These are phyloP conservation scores for Auricularia sp. DNA, from an alignment of 768 basidiomycete genomes.

Conservation along the genomic window DNA sequence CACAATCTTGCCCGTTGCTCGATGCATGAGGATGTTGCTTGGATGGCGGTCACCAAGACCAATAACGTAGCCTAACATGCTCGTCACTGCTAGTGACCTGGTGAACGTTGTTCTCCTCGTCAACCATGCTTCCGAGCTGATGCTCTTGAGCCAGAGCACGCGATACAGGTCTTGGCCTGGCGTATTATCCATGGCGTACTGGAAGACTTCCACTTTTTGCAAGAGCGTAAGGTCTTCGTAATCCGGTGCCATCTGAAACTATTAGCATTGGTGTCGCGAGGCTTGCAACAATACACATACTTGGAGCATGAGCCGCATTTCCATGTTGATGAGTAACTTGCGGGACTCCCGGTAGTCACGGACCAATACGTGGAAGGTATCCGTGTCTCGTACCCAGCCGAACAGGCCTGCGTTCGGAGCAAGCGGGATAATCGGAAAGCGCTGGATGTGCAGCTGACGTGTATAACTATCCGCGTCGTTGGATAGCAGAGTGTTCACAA, in stretches of 20 bases:
- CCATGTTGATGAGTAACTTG: constrained; percentile 94
- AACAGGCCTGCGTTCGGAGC: constrained; percentile 91
- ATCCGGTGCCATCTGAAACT: constrained; percentile 90
- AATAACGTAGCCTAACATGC: constrained; percentile 97
- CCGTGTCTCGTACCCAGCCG: constrained; percentile 93
- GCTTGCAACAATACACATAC: constrained; percentile 28
- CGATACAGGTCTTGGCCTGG: constrained; percentile 96
- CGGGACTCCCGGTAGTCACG: constrained; percentile 92
- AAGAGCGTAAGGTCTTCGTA: constrained; percentile 89
- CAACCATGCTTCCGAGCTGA: constrained; percentile 95
- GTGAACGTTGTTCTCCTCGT: constrained; percentile 95
- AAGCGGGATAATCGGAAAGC: constrained; percentile 84
- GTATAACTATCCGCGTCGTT: constrained; percentile 94
- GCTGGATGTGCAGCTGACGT: constrained; percentile 87
- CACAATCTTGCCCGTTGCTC: constrained; percentile 86
- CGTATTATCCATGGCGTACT: constrained; percentile 96
- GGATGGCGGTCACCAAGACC: constrained; percentile 98
- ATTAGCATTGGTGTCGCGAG: background rate
- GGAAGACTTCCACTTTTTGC: constrained; percentile 98
- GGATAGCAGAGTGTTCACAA: constrained; percentile 88
- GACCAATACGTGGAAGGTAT: constrained; percentile 92
- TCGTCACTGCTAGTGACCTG: constrained; percentile 88
- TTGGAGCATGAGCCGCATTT: constrained; percentile 98
- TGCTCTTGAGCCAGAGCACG: constrained; percentile 91
- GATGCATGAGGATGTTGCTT: constrained; percentile 85